Conservation (phyloP, 2,329 filamentous ascomycete genomes). For the Botrytis aclada region DNA sequence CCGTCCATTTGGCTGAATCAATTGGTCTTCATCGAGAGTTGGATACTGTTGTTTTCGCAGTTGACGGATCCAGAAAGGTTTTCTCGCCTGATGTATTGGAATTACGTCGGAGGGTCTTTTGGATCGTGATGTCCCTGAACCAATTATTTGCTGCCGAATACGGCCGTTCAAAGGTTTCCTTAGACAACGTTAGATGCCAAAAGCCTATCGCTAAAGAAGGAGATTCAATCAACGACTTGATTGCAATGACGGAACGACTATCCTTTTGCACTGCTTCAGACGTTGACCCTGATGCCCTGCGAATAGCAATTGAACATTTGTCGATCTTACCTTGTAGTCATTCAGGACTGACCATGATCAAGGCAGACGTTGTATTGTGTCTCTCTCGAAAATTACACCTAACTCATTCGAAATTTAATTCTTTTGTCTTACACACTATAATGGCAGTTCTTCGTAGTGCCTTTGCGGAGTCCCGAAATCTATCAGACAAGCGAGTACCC, state of each 20-base stretch:
- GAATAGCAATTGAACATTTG: slow-evolving; percentile 15
- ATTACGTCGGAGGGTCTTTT: slow-evolving; percentile 28
- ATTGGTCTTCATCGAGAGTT: slow-evolving; percentile 35
- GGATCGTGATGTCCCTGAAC: slow-evolving; percentile 28
- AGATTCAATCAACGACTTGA: slow-evolving; percentile 23
- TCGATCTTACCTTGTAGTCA: slow-evolving; percentile 1
- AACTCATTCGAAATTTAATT: slow-evolving; percentile 13
- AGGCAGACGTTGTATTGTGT: slow-evolving; percentile 28
- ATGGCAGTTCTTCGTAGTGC: slow-evolving; percentile 25
- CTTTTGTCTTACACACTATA: slow-evolving; percentile 1
- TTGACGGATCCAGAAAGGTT: slow-evolving; percentile 18
- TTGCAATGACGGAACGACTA: slow-evolving; percentile 24
- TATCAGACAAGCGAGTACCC: slow-evolving; percentile 20
- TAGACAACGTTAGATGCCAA: slow-evolving; percentile 25
- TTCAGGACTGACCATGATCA: slow-evolving; percentile 19
- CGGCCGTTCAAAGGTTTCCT: slow-evolving; percentile 26
- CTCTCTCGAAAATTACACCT: slow-evolving; percentile 23
- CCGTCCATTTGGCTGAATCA: slow-evolving; percentile 34
- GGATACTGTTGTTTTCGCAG: slow-evolving; percentile 18
- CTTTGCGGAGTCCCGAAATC: slow-evolving; percentile 22
- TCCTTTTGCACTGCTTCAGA: slow-evolving; percentile 14
- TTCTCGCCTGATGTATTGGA: slow-evolving; percentile 21
- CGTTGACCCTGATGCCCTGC: not conserved
- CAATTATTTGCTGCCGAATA: slow-evolving; percentile 27
- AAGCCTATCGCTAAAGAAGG: slow-evolving; percentile 13